phyloP scores from a whole-genome alignment of 306 rosid species.

The Cucumis hystrix region DNA sequence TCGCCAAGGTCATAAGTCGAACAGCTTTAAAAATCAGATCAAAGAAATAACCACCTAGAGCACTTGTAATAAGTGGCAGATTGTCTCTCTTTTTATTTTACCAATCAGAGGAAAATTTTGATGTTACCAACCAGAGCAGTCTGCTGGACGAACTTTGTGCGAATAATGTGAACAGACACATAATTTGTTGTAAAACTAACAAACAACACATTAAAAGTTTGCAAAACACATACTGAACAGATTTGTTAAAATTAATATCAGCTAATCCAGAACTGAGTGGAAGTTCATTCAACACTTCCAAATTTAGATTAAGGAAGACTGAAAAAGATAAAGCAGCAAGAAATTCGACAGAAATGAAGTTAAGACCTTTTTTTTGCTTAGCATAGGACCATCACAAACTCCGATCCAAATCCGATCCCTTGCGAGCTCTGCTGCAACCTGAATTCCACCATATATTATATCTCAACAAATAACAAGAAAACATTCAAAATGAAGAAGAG shows the following conservation, averaged over 20 bases:
- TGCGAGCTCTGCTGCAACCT: conserved; percentile 67
- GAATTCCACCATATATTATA: not conserved
- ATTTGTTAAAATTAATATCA: not conserved
- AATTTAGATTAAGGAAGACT: not conserved
- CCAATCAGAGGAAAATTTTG: not conserved
- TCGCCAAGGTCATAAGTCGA: not conserved
- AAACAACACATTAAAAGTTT: not conserved
- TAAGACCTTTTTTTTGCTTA: conserved; percentile 56
- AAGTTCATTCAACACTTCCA: not conserved
- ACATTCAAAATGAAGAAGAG: not conserved
- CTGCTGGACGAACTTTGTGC: not conserved
- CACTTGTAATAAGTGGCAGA: not conserved
- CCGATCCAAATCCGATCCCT: conserved; percentile 60
- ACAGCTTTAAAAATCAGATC: not conserved
- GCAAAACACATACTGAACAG: not conserved
- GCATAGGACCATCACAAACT: conserved; percentile 84
- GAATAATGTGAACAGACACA: not conserved
- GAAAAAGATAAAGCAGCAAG: not conserved
- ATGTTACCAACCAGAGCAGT: not conserved
- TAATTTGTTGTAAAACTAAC: not conserved
- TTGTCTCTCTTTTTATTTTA: not conserved
- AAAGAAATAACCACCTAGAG: not conserved
- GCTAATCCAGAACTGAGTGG: not conserved
- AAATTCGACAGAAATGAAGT: not conserved
- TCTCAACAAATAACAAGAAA: not conserved